Evolutionary conservation across 2,329 filamentous ascomycete genomes (phyloP).

Genomic region (Periglandula ipomoeae): DNA sequence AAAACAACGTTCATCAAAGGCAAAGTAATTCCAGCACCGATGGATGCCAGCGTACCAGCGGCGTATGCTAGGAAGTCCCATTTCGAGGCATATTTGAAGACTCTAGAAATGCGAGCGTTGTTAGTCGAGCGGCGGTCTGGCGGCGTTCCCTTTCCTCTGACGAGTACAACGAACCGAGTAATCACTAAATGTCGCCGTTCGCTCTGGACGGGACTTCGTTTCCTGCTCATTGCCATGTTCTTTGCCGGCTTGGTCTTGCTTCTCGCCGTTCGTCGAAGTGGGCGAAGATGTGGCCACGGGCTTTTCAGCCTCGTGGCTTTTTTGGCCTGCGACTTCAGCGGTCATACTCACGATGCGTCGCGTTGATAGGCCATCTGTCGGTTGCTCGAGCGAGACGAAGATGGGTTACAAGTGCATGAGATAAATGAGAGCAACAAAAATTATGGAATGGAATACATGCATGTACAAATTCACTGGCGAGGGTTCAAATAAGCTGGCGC

Average conservation of each 20-base stretch:
- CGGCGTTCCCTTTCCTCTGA: too few relatives aligned
- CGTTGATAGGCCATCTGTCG: too few relatives aligned
- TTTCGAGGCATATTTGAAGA: not conserved
- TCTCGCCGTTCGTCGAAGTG: not conserved
- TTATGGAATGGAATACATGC: too few relatives aligned
- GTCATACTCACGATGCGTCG: not conserved
- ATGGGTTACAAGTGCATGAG: too few relatives aligned
- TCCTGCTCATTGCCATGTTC: not conserved
- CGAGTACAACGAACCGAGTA: conserved; percentile 28
- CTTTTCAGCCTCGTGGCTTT: not conserved
- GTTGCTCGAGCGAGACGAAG: too few relatives aligned
- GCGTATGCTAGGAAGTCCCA: not conserved
- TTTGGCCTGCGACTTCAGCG: not conserved
- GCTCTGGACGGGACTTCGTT: conserved; percentile 14
- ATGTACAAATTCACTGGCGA: too few relatives aligned
- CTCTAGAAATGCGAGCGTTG: not conserved
- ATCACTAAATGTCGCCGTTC: conserved; percentile 33
- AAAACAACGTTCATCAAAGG: too few relatives aligned
- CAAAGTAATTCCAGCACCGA: too few relatives aligned
- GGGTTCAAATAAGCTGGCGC: too few relatives aligned
- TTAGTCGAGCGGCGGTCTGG: too few relatives aligned
- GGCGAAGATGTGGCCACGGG: not conserved
- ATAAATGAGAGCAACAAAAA: too few relatives aligned
- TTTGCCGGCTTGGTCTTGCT: not conserved
- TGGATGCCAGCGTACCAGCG: too few relatives aligned